Percentiles rank a stretch among this genome's conserved stretches.
Evolutionary conservation across 371 early-diverging fungal genomes (phyloP).

Genomic region (Smittium culicis): DNA sequence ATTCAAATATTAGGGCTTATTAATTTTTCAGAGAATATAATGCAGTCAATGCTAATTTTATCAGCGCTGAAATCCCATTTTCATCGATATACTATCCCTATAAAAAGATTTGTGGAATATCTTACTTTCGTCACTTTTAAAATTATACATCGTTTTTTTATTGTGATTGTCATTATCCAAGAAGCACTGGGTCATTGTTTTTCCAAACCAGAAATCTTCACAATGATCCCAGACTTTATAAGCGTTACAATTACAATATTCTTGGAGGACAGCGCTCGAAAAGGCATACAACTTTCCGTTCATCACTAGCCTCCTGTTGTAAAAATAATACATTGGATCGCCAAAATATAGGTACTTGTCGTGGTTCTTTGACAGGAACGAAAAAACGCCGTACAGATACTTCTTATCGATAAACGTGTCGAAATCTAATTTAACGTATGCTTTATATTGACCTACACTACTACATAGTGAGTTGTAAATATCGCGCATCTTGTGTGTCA

Average conservation of each 20-base stretch:
- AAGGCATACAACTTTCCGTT: too few relatives aligned
- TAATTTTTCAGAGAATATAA: conserved; percentile 56
- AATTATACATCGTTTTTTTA: background rate
- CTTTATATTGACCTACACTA: background rate
- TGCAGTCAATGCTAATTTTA: too few relatives aligned
- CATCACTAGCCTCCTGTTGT: too few relatives aligned
- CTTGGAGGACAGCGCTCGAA: background rate
- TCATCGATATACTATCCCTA: background rate
- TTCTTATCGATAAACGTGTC: background rate
- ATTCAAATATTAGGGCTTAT: conserved; percentile 34
- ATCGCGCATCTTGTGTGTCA: background rate
- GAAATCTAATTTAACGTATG: background rate
- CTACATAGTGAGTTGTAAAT: background rate
- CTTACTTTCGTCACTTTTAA: too few relatives aligned
- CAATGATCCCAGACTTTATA: background rate
- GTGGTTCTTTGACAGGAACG: background rate
- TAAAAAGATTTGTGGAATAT: background rate
- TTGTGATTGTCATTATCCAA: background rate
- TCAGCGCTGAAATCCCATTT: too few relatives aligned
- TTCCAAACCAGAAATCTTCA: too few relatives aligned
- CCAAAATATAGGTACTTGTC: conserved; percentile 5
- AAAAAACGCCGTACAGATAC: background rate
- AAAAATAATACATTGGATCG: too few relatives aligned
- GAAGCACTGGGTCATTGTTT: too few relatives aligned
- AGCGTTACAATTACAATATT: background rate